phyloP scores from a whole-genome alignment of 2,329 filamentous ascomycete genomes.

The Trichoderma gracile region DNA sequence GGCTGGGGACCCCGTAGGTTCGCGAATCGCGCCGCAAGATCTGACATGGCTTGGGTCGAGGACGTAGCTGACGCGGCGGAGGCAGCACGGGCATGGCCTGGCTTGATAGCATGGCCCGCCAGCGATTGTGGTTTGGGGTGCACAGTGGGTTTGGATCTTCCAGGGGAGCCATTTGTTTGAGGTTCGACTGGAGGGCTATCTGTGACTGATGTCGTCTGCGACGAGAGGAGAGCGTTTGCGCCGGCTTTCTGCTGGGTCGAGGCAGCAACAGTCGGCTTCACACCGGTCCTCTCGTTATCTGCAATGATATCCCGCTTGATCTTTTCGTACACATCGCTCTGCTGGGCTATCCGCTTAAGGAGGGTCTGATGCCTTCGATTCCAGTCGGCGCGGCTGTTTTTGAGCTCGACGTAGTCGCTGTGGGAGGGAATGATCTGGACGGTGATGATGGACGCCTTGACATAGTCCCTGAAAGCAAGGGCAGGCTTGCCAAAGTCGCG shows the following conservation, averaged over 20 bases:
- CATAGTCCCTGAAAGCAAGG: conserved; percentile 78
- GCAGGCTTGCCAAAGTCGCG: conserved; percentile 68
- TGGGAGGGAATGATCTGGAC: conserved; percentile 75
- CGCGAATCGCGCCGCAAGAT: conserved; percentile 59
- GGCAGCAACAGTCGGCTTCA: conserved; percentile 44
- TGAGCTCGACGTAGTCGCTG: conserved; percentile 68
- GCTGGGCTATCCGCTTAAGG: conserved; percentile 51
- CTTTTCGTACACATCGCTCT: conserved; percentile 53
- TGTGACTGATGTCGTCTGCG: neutral
- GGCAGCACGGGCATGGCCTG: conserved; percentile 36
- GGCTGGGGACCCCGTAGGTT: conserved; percentile 51
- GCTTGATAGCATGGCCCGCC: conserved; percentile 56
- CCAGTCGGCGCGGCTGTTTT: conserved; percentile 53
- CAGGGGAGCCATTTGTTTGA: conserved; percentile 30
- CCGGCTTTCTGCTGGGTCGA: conserved; percentile 22
- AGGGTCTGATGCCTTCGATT: conserved; percentile 52
- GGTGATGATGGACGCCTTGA: conserved; percentile 77
- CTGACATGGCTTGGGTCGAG: conserved; percentile 43
- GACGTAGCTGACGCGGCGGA: conserved; percentile 36
- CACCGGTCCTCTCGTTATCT: conserved; percentile 64
- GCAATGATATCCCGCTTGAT: conserved; percentile 62
- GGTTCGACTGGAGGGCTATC: conserved; percentile 14
- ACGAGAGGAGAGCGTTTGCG: conserved; percentile 26
- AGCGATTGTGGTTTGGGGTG: conserved; percentile 69
- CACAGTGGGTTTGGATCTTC: conserved; percentile 49